These are phyloP conservation scores for Bryoglossum gracile DNA, from an alignment of 495 filamentous ascomycete genomes.

Conservation along the genomic window DNA sequence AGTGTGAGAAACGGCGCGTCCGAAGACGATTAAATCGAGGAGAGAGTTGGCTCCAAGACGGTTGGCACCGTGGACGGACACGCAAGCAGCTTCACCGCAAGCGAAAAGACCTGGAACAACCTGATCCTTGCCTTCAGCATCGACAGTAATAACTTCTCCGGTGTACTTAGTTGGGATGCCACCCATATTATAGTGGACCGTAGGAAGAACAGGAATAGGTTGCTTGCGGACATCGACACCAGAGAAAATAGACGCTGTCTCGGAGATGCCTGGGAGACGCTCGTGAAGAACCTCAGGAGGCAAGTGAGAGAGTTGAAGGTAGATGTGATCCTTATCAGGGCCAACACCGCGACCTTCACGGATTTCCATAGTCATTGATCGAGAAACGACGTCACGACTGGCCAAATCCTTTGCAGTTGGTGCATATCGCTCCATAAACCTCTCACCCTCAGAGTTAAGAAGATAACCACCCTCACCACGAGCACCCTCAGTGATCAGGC, in stretches of 20 bases:
- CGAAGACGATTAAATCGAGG: conserved; percentile 93
- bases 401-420: conserved; percentile 96
- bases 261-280: conserved; percentile 95
- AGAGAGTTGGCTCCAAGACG: conserved; percentile 96
- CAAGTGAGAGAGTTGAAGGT: conserved; percentile 91
- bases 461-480: conserved; percentile 98
- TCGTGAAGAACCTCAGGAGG: conserved; percentile 87
- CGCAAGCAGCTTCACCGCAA: conserved; percentile 93
- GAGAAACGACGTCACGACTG: conserved; percentile 85
- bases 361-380: conserved; percentile 97
- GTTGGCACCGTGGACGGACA: conserved; percentile 97
- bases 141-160: conserved; percentile 85
- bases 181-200: conserved; percentile 99
- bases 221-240: conserved; percentile 95
- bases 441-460: conserved; percentile 92
- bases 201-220: conserved; percentile 93
- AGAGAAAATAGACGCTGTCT: conserved; percentile 93
- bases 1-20: conserved; percentile 90
- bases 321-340: conserved; percentile 94
- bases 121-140: conserved; percentile 78
- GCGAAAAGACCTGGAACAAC: conserved; percentile 93
- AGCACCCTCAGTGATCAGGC: conserved; percentile 95
- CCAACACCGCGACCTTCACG: conserved; percentile 94
- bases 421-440: conserved; percentile 98
- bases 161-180: conserved; percentile 97